Evolutionary conservation across 257 asterid genomes (phyloP).

Genomic region (Nicotiana knightiana): DNA sequence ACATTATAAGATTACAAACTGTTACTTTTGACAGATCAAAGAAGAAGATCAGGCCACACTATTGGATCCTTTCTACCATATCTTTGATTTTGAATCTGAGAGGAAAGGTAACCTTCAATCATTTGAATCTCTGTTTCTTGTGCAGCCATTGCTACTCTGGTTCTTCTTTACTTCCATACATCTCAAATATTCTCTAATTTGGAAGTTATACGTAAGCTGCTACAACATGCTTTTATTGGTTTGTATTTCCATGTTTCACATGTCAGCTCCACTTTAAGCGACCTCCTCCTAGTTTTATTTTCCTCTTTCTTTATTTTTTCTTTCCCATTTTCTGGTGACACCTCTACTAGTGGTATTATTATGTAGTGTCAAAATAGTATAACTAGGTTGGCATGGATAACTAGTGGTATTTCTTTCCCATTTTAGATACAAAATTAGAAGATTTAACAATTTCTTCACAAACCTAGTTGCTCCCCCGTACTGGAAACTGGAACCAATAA

Average conservation of each 20-base stretch:
- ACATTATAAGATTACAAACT: not conserved
- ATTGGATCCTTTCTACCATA: constrained; percentile 57
- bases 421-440: too few relatives aligned
- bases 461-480: too few relatives aligned
- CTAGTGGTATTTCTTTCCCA: too few relatives aligned
- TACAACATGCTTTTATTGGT: not conserved
- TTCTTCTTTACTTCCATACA: not conserved
- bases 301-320: too few relatives aligned
- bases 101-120: constrained; percentile 42
- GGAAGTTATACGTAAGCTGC: not conserved
- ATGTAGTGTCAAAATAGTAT: not conserved
- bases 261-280: not conserved
- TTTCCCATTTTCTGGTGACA: not conserved
- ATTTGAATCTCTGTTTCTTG: not conserved
- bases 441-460: too few relatives aligned
- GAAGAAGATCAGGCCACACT: constrained; percentile 69
- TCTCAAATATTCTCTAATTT: not conserved
- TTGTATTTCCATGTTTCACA: not conserved
- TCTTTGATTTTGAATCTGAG: constrained; percentile 5
- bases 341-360: not conserved
- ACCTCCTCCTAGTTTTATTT: not conserved
- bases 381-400: not conserved
- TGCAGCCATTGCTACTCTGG: not conserved
- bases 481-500: too few relatives aligned
- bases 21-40: constrained; percentile 46